These are phyloP conservation scores for Naganishia cerealis DNA, from an alignment of 1,284 basidiomycete species.

Conservation along the genomic window DNA sequence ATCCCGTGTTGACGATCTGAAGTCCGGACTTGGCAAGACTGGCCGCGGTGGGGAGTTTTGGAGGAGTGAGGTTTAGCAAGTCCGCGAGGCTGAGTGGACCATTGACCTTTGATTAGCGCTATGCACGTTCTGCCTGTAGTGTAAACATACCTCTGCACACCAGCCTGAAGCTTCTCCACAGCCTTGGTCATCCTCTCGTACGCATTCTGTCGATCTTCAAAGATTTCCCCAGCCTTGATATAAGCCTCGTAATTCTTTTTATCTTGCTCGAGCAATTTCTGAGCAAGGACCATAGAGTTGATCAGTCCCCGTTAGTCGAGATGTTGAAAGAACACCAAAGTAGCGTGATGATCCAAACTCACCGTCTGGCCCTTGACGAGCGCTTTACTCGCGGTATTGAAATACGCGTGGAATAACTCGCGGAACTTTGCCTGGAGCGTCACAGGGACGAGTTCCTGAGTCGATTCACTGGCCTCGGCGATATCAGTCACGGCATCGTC, in stretches of 20 bases:
- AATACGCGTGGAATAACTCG: constrained; percentile 89
- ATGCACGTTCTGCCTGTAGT: background rate
- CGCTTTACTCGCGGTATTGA: constrained; percentile 85
- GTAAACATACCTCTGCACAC: constrained; percentile 69
- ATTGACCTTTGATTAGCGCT: too few species aligned
- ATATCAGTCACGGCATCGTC: constrained; percentile 56
- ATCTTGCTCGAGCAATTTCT: constrained; percentile 95
- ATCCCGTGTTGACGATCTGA: constrained; percentile 56
- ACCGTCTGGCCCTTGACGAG: constrained; percentile 87
- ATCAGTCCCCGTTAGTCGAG: background rate
- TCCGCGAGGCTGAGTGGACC: constrained; percentile 72
- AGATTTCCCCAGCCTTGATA: constrained; percentile 96
- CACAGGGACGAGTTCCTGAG: constrained; percentile 69
- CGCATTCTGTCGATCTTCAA: constrained; percentile 95
- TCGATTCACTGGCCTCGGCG: constrained; percentile 20
- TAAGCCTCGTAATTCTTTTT: constrained; percentile 96
- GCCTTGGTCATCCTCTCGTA: constrained; percentile 97
- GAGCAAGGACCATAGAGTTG: constrained; percentile 31
- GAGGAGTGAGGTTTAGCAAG: constrained; percentile 75
- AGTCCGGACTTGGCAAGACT: constrained; percentile 51
- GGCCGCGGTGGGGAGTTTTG: constrained; percentile 73
- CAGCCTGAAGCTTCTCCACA: constrained; percentile 84
- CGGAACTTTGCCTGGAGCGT: constrained; percentile 85
- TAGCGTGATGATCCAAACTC: constrained; percentile 40
- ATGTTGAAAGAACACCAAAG: too few species aligned